Conservation (phyloP, 2,329 filamentous ascomycete genomes). For the Exophiala aquamarina region DNA sequence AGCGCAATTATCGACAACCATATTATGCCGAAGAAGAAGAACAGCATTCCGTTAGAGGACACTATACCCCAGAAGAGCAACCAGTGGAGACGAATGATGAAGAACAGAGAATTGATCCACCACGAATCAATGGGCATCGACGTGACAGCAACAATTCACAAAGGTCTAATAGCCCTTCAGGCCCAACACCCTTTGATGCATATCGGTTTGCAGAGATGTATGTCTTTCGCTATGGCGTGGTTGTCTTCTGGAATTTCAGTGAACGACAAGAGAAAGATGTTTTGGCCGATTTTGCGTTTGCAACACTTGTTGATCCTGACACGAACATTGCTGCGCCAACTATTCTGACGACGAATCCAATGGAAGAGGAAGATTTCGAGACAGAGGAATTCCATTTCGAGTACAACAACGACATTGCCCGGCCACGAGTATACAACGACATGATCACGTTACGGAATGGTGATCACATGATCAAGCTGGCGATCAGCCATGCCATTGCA, state of each 20-base stretch:
- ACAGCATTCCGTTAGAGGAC: slow-evolving; percentile 46
- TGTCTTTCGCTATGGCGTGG: slow-evolving; percentile 94
- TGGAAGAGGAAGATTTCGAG: slow-evolving; percentile 89
- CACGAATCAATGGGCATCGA: slow-evolving; percentile 32
- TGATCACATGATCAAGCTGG: slow-evolving; percentile 82
- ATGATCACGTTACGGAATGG: slow-evolving; percentile 96
- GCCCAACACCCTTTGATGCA: slow-evolving; percentile 64
- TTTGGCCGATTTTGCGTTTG: slow-evolving; percentile 87
- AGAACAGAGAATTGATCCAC: slow-evolving; percentile 29
- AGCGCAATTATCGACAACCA: slow-evolving; percentile 83
- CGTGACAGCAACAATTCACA: slow-evolving; percentile 29
- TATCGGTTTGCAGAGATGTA: slow-evolving; percentile 92
- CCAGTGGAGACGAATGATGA: slow-evolving; percentile 25
- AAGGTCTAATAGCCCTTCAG: slow-evolving; percentile 47
- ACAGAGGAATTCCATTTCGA: slow-evolving; percentile 99
- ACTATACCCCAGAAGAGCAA: slow-evolving; percentile 34
- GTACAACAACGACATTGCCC: slow-evolving; percentile 81
- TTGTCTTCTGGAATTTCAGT: slow-evolving; percentile 98
- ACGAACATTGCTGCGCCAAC: slow-evolving; percentile 38
- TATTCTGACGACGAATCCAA: slow-evolving; percentile 72
- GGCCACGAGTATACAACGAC: slow-evolving; percentile 94
- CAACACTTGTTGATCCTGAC: slow-evolving; percentile 35
- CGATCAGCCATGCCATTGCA: slow-evolving; percentile 81
- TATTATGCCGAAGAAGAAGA: slow-evolving; percentile 74
- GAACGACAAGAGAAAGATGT: slow-evolving; percentile 96